Conservation (phyloP, 2,329 filamentous ascomycete genomes). For the Sclerotinia sclerotiorum region DNA sequence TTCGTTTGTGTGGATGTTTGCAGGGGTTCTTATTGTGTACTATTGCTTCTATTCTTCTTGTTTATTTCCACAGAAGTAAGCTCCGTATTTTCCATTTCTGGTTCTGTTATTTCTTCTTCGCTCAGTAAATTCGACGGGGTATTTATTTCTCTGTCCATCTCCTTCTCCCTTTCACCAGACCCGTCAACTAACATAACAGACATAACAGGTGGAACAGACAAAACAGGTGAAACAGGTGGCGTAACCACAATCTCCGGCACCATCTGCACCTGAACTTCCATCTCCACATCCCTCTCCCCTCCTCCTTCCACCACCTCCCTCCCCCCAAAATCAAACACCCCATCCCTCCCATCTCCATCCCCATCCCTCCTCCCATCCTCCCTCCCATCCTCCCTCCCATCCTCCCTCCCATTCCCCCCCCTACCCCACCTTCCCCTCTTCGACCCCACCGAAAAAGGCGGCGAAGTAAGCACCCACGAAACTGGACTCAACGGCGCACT, state of each 20-base stretch:
- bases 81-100: no score
- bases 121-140: no score
- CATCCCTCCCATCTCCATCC: no score
- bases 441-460: neutral
- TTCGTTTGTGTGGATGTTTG: no score
- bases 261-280: neutral
- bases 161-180: neutral
- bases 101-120: neutral
- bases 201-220: neutral
- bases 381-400: no score
- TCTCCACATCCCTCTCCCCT: no score
- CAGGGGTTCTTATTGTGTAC: no score
- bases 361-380: neutral
- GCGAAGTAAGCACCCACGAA: neutral
- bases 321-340: neutral
- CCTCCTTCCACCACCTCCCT: no score
- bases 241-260: constrained; percentile 6
- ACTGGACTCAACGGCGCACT: neutral
- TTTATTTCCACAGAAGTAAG: neutral
- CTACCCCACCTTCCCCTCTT: no score
- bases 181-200: neutral
- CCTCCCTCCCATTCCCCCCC: neutral
- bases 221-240: neutral
- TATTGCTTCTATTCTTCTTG: neutral
- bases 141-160: neutral